Evolutionary conservation across 2,329 filamentous ascomycete species (phyloP).

Genomic region (Reticulascus tulasneorum): DNA sequence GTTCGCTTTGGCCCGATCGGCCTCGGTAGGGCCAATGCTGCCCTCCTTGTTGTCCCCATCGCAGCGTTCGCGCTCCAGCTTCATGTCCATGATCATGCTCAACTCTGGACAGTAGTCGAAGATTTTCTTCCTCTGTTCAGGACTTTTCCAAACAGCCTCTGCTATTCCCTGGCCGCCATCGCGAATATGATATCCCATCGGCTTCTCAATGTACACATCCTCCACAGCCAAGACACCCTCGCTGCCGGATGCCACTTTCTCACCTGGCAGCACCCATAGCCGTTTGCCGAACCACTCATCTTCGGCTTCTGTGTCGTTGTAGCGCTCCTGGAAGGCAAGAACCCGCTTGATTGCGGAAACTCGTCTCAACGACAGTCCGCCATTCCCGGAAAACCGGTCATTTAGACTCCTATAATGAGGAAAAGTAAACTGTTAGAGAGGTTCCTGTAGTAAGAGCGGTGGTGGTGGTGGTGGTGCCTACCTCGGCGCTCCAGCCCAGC

Average conservation of each 20-base stretch:
- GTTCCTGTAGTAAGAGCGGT: not conserved
- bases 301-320: constrained; percentile 47
- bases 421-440: constrained; percentile 3
- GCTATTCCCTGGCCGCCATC: constrained; percentile 37
- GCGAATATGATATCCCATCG: constrained; percentile 52
- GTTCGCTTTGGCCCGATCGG: constrained; percentile 4
- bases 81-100: constrained; percentile 53
- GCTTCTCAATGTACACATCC: constrained; percentile 42
- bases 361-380: constrained; percentile 50
- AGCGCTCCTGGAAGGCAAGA: constrained; percentile 44
- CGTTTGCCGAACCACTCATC: constrained; percentile 53
- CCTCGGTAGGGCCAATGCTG: constrained; percentile 14
- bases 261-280: constrained; percentile 41
- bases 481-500: constrained; percentile 51
- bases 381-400: constrained; percentile 48
- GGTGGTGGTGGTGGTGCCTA: constrained; percentile 15
- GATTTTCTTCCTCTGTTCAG: constrained; percentile 38
- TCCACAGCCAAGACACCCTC: constrained; percentile 46
- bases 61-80: constrained; percentile 46
- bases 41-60: constrained; percentile 27
- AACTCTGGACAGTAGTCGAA: constrained; percentile 55
- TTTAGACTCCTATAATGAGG: constrained; percentile 24
- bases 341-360: constrained; percentile 46
- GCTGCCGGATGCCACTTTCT: constrained; percentile 38
- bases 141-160: constrained; percentile 43